Evolutionary conservation across 305 asterid genomes (phyloP).

Genomic region (Striga hermonthica): DNA sequence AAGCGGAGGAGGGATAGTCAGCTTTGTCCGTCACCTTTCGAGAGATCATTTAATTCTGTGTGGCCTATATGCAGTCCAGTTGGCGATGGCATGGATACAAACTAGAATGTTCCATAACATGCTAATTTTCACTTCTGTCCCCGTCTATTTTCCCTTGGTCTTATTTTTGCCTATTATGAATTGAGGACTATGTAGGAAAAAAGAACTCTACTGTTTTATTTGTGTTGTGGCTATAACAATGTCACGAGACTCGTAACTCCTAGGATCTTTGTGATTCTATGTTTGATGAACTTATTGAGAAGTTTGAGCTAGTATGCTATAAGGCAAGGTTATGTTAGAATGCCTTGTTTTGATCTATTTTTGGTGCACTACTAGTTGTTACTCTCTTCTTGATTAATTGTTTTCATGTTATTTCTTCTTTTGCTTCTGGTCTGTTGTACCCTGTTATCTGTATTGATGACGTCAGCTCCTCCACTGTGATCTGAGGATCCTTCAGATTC

Average conservation of each 20-base stretch:
- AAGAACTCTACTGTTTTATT: conserved; percentile 41
- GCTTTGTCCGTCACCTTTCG: conserved; percentile 75
- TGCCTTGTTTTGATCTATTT: conserved; percentile 22
- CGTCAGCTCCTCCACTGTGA: no score
- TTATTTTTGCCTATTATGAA: conserved; percentile 36
- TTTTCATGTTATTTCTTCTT: background rate
- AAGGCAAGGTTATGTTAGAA: conserved; percentile 27
- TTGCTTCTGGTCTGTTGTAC: background rate
- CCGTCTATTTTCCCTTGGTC: conserved; percentile 35
- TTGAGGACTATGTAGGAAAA: conserved; percentile 43
- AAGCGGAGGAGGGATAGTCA: conserved; percentile 94
- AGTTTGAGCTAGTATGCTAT: conserved; percentile 14
- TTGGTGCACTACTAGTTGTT: conserved; percentile 31
- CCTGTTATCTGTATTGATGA: no score
- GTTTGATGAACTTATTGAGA: conserved; percentile 40
- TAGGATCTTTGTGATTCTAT: conserved; percentile 44
- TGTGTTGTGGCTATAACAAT: conserved; percentile 49
- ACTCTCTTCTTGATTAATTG: conserved; percentile 16
- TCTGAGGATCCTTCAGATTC: background rate
- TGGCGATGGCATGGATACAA: conserved; percentile 93
- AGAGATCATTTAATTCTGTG: conserved; percentile 78
- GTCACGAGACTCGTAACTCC: conserved; percentile 42
- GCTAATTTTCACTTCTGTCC: conserved; percentile 37
- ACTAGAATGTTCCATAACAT: conserved; percentile 40
- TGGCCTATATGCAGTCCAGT: conserved; percentile 80